Evolutionary conservation across 2,329 filamentous ascomycete genomes (phyloP).

Genomic region (Cercospora sp.): DNA sequence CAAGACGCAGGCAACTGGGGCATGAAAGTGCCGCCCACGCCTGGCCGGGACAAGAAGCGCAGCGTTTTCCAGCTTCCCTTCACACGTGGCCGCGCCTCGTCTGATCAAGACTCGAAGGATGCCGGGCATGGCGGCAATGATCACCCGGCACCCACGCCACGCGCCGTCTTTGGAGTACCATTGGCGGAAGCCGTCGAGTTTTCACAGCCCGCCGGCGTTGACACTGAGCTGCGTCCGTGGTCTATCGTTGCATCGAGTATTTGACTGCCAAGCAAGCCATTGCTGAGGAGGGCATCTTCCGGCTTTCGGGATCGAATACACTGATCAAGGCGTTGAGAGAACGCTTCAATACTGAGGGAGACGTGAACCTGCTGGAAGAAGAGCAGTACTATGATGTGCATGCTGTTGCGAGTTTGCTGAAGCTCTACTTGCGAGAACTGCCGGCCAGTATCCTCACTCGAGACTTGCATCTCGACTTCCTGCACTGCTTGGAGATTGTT

Average conservation of each 20-base stretch:
- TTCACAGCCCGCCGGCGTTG: conserved; percentile 70
- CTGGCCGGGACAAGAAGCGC: conserved; percentile 73
- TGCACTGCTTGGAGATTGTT: conserved; percentile 68
- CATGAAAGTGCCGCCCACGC: conserved; percentile 62
- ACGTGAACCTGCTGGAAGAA: conserved; percentile 78
- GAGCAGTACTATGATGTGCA: conserved; percentile 92
- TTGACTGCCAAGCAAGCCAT: conserved; percentile 78
- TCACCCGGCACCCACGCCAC: conserved; percentile 19
- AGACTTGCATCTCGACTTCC: conserved; percentile 85
- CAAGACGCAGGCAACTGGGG: conserved; percentile 83
- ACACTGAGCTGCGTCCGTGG: conserved; percentile 80
- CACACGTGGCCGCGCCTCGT: conserved; percentile 69
- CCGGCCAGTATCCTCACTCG: conserved; percentile 88
- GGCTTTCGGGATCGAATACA: conserved; percentile 92
- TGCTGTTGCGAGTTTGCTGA: conserved; percentile 89
- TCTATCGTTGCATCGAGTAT: conserved; percentile 94
- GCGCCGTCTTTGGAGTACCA: conserved; percentile 77
- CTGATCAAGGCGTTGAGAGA: conserved; percentile 89
- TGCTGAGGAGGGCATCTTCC: conserved; percentile 91
- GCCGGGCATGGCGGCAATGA: conserved; percentile 29
- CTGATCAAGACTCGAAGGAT: conserved; percentile 54
- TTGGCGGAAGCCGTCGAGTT: conserved; percentile 83
- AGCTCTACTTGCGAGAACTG: conserved; percentile 89
- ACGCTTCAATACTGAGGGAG: conserved; percentile 89
- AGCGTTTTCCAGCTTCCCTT: conserved; percentile 58